phyloP scores from a whole-genome alignment of 805 yeast genomes.

The Wilhelminamyces savonicus region DNA sequence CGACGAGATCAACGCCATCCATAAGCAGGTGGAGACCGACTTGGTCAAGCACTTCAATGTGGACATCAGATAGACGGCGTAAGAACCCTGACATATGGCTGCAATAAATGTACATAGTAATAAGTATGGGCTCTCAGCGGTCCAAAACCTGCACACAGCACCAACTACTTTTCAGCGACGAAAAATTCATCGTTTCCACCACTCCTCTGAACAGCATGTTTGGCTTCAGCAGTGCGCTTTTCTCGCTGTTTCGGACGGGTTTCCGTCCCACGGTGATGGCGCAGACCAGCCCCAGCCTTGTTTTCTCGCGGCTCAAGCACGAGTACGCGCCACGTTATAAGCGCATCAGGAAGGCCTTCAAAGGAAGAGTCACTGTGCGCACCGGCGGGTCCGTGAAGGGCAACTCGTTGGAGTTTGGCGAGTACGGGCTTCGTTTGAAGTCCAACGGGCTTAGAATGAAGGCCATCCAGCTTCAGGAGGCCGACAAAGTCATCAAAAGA shows the following conservation, averaged over 20 bases:
- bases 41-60: slow-evolving; percentile 49
- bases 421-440: slow-evolving; percentile 79
- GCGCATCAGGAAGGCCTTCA: slow-evolving; percentile 68
- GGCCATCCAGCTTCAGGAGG: slow-evolving; percentile 86
- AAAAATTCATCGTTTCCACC: too few species aligned
- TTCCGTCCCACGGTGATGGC: too few species aligned
- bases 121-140: too few species aligned
- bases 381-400: slow-evolving; percentile 94
- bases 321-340: slow-evolving; percentile 76
- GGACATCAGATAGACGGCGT: slow-evolving; percentile 47
- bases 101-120: too few species aligned
- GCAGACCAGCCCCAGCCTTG: too few species aligned
- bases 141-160: too few species aligned
- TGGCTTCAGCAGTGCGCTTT: too few species aligned
- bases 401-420: slow-evolving; percentile 72
- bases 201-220: too few species aligned
- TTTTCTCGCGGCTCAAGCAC: slow-evolving; percentile 57
- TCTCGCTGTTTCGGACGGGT: too few species aligned
- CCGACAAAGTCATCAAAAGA: slow-evolving; percentile 81
- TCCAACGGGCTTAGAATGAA: slow-evolving; percentile 82
- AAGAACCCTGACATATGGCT: too few species aligned
- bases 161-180: too few species aligned
- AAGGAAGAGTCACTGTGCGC: slow-evolving; percentile 91
- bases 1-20: slow-evolving; percentile 73
- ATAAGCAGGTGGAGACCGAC: slow-evolving; percentile 55